A percentile compares a stretch with the other conserved stretches of the same genome.
phyloP scores from a whole-genome alignment of 2,329 filamentous ascomycete species.

The Claviceps digitariae region DNA sequence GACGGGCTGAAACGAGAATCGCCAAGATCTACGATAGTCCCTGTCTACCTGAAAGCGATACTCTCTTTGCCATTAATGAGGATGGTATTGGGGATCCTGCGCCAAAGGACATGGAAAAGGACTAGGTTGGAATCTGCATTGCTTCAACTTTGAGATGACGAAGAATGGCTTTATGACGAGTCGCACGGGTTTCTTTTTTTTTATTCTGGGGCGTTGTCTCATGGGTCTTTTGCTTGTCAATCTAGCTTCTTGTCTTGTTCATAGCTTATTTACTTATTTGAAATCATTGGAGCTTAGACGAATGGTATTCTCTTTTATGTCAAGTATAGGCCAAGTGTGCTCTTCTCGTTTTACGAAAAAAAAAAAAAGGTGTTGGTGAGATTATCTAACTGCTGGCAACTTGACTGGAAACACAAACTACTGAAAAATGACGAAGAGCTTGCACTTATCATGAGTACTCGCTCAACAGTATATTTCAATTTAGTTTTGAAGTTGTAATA shows the following conservation, averaged over 20 bases:
- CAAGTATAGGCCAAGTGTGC: no score
- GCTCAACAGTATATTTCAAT: no score
- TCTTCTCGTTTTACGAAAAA: no score
- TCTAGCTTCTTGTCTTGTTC: neutral
- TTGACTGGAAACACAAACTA: no score
- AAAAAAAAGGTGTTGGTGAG: no score
- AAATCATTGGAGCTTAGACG: neutral
- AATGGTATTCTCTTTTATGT: no score
- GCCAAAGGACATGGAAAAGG: constrained; percentile 90
- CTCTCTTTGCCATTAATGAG: constrained; percentile 91
- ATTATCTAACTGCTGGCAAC: no score
- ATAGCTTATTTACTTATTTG: neutral
- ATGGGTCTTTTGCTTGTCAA: neutral
- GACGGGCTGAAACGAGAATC: constrained; percentile 84
- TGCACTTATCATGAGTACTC: no score
- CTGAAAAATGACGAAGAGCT: no score
- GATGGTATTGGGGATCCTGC: constrained; percentile 93
- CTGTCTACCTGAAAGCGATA: constrained; percentile 91
- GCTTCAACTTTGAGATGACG: constrained; percentile 7
- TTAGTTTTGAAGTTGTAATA: no score
- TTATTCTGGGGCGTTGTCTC: constrained; percentile 17
- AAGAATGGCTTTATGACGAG: neutral
- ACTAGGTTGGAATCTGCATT: constrained; percentile 23
- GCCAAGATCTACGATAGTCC: constrained; percentile 99
- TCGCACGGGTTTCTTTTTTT: constrained; percentile 11